These are phyloP conservation scores for Sporothrix sp. DNA, from an alignment of 2,329 filamentous ascomycete species.

Conservation along the genomic window DNA sequence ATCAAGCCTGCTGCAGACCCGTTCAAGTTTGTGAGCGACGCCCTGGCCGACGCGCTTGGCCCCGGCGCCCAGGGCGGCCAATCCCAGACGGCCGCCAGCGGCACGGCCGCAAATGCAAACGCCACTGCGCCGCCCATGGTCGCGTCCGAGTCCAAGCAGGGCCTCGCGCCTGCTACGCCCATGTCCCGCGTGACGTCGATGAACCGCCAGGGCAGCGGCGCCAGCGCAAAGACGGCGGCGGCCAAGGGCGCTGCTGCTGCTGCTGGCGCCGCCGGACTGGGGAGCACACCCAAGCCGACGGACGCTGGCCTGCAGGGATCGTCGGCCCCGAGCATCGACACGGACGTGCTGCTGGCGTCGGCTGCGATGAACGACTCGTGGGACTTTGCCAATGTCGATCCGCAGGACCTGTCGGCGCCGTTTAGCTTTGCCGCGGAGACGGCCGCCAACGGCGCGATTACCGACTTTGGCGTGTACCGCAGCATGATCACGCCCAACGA, in stretches of 20 bases:
- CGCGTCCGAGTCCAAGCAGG: constrained; percentile 36
- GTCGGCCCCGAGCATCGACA: constrained; percentile 23
- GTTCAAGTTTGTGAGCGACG: constrained; percentile 41
- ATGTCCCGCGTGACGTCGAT: constrained; percentile 43
- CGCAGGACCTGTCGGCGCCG: constrained; percentile 37
- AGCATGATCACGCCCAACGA: constrained; percentile 48
- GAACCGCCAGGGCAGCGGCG: constrained; percentile 41
- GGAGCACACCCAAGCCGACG: constrained; percentile 21
- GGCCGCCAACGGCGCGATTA: constrained; percentile 37
- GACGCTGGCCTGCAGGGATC: constrained; percentile 10
- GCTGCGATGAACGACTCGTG: constrained; percentile 19
- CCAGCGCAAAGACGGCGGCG: constrained; percentile 26
- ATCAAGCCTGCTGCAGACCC: constrained; percentile 46
- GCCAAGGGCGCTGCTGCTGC: constrained; percentile 20
- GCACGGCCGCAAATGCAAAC: constrained; percentile 16
- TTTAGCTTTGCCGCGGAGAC: constrained; percentile 32
- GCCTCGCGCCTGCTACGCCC: constrained; percentile 35
- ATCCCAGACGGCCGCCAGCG: constrained; percentile 27
- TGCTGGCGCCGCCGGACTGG: constrained; percentile 17
- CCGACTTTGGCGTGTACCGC: constrained; percentile 44
- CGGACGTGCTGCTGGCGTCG: constrained; percentile 17
- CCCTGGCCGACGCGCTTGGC: constrained; percentile 38
- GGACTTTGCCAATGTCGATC: constrained; percentile 40
- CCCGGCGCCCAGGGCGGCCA: constrained; percentile 44
- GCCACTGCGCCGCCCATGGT: constrained; percentile 29